Base-by-base conservation (phyloP, 169 alveolate species). In the Plasmodium knowlesi region DNA sequence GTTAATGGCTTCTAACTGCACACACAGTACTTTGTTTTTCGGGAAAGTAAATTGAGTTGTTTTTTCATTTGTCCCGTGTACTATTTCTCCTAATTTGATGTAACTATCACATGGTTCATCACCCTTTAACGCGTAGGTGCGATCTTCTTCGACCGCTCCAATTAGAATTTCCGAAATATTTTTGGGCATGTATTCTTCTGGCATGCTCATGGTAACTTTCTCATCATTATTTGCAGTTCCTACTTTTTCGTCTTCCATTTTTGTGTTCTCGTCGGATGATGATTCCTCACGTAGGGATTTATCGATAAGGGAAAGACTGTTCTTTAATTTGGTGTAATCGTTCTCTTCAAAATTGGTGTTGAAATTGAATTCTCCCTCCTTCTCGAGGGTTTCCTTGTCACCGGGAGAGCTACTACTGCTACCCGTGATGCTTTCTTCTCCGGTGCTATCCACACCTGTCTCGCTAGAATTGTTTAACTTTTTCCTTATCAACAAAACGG, bases 401-500 rank as follows among this genome's bases (percentile, higher is more conserved):
- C 37, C 5, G 4, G 19, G 0, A n/a, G 41, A 6, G 76, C 0
- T 43, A 9, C 43, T 71, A 84, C 53, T 22, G 37, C 34, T 41
- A 84, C 5, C 46, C 6, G 1, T 6, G 30, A 2, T 61, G 57
- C 9, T 67, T 4, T 8, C 80, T 30, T 61, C 41, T 0, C n/a
- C 5, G 41, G 39, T 41, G 9, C 12, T n/a, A 4, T n/a, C 50
- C n/a, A 5, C 67, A 8, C 50, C 41, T 3, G 1, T 6, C 25
- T 28, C 50, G 25, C 28, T 32, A 14, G 61, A 5, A 9, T 70
- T 19, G n/a, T 85, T 85, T 22, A 85, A 9, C 41, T 76, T 85
- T 32, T 85, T 85, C 19, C 93, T 85, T 50, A 85, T 85, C 41
- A 85, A 43, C 67, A 85, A 85, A 28, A 85, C 80, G 10, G 93